Evolutionary conservation across 1,284 basidiomycete genomes (phyloP).

Genomic region (Fomitopsis palustris): DNA sequence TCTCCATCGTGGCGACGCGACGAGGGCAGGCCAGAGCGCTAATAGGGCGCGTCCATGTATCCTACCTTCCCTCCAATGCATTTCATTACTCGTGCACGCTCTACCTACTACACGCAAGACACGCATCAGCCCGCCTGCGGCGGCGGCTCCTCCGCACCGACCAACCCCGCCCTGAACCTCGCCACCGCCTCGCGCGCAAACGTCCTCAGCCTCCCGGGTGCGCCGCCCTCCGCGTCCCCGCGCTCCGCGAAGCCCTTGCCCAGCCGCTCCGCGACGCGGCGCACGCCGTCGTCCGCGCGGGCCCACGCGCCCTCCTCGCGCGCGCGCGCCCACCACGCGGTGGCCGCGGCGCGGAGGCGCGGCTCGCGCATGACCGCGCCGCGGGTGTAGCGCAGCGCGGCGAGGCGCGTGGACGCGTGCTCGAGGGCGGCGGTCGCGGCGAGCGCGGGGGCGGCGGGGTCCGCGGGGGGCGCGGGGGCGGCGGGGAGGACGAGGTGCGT

Average conservation of each 20-base stretch:
- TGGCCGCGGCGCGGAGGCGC: constrained; percentile 40
- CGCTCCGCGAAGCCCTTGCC: constrained; percentile 41
- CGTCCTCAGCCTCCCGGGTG: constrained; percentile 12
- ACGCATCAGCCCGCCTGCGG: not conserved
- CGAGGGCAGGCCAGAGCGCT: not conserved
- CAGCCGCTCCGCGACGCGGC: constrained; percentile 43
- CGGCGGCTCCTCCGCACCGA: no score
- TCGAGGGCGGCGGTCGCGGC: constrained; percentile 32
- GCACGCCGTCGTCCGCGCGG: constrained; percentile 44
- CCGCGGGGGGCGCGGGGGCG: constrained; percentile 15
- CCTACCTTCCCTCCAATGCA: not conserved
- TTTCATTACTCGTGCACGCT: not conserved
- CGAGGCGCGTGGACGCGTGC: constrained; percentile 31
- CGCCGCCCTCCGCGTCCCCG: constrained; percentile 10
- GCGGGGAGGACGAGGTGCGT: constrained; percentile 40
- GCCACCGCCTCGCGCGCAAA: constrained; percentile 10
- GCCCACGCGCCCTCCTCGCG: constrained; percentile 47
- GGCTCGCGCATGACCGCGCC: constrained; percentile 54
- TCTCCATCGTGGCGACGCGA: not conserved
- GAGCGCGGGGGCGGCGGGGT: constrained; percentile 31
- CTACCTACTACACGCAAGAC: no score
- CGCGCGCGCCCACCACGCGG: constrained; percentile 55
- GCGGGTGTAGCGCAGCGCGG: constrained; percentile 50
- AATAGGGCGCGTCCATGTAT: not conserved
- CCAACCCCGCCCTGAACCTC: constrained; percentile 1